Evolutionary conservation across 2,329 filamentous ascomycete genomes (phyloP).

Genomic region (Ophiobolus disseminans): DNA sequence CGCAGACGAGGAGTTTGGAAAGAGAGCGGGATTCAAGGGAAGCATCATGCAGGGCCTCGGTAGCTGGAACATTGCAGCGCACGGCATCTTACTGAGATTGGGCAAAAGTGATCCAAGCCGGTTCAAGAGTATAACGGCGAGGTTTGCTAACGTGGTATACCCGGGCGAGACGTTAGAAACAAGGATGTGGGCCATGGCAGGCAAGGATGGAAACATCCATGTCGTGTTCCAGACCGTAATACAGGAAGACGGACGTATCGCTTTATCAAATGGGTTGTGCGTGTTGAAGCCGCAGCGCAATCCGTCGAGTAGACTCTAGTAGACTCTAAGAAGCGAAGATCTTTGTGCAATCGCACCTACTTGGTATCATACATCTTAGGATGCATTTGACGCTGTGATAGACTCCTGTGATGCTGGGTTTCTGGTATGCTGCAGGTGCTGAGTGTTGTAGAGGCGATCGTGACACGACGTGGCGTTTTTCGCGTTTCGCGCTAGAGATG

Average conservation of each 20-base stretch:
- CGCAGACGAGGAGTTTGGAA: conserved; percentile 53
- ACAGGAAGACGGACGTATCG: conserved; percentile 48
- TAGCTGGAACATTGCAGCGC: conserved; percentile 58
- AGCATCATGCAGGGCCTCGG: conserved; percentile 57
- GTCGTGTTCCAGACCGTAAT: conserved; percentile 53
- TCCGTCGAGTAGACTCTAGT: conserved; percentile 10
- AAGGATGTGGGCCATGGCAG: conserved; percentile 52
- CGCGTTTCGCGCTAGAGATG: too few relatives aligned
- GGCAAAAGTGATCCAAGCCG: conserved; percentile 52
- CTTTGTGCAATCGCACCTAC: too few relatives aligned
- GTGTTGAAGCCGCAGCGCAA: conserved; percentile 7
- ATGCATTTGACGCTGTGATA: too few relatives aligned
- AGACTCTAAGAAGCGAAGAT: too few relatives aligned
- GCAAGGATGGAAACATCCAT: conserved; percentile 42
- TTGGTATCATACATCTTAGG: too few relatives aligned
- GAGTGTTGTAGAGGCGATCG: too few relatives aligned
- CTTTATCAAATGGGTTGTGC: conserved; percentile 30
- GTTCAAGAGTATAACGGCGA: conserved; percentile 54
- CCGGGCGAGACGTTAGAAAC: conserved; percentile 56
- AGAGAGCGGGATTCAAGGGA: conserved; percentile 55
- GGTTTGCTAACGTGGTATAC: conserved; percentile 57
- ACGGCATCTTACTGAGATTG: conserved; percentile 51
- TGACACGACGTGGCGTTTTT: too few relatives aligned
- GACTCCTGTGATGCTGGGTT: too few relatives aligned
- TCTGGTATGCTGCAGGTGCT: too few relatives aligned